Base-by-base conservation (phyloP, 495 filamentous ascomycete species). In the Trichocladium uniseriatum region DNA sequence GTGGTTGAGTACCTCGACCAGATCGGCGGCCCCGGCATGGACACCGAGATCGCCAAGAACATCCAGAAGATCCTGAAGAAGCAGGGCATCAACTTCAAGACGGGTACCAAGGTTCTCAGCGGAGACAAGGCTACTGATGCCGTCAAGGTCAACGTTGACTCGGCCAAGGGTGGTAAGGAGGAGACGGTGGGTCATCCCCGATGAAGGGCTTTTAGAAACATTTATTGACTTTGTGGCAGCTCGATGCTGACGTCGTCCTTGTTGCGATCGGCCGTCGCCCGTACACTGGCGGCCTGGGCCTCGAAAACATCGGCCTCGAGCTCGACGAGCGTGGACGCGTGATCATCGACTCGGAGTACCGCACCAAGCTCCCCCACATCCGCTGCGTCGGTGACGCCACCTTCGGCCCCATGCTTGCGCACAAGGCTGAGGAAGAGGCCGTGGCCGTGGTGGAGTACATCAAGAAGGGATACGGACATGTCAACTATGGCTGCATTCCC, bases 61-160 rank as follows among this genome's bases (percentile, higher is more conserved):
- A 77, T 87, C 39, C 92, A 94, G 67, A 95, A 95, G 79, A 83
- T 92, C 56, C 81, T 98, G 45, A 77, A 77, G 59, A 97, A 96
- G 77, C 92, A 98, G 70, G 94, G 92, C 45, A 91, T 98, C 69
- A 94, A 91, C 68, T 98, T 98, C 80, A 95, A 92, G 81, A 84
- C 91, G 48, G 82, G 83, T 69, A 96, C 91, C 62, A 98, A 98
- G 79, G 92, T 98, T 53, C 68, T 80, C 57, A 80, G 79, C 57
- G 92, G 92, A 58, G 89, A 95, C 63, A 80, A 81, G 65, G 84
- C 72, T 59, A 81, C 82, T 44, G 81, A 88, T 49, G 76, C 66
- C 45, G 74, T 98, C 57, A 82, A 81, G 67, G 75, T 98, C 50
- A 79, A 84, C 55, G 75, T 94, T 40, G 94, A 98, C 75, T 79